Evolutionary conservation across 768 basidiomycete species (phyloP).

Genomic region (Phylloporus sp.): DNA sequence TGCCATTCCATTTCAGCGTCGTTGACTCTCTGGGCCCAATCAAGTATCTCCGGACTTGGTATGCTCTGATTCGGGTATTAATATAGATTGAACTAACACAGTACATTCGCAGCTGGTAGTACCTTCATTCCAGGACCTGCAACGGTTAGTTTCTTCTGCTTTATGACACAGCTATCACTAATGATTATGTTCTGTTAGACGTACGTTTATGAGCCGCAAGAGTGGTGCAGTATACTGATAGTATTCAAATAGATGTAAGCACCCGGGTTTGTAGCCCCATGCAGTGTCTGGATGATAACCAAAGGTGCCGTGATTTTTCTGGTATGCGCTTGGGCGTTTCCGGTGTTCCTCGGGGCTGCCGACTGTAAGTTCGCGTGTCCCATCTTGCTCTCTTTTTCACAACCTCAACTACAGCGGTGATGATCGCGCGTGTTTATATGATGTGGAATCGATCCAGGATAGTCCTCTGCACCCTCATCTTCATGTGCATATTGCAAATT

Average conservation of each 20-base stretch:
- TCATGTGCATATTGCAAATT: neutral
- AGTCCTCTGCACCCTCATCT: slow-evolving; percentile 1
- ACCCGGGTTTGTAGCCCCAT: neutral
- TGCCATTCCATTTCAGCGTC: neutral
- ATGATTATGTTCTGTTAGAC: neutral
- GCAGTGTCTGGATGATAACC: neutral
- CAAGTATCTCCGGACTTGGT: neutral
- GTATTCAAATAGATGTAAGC: slow-evolving; percentile 2
- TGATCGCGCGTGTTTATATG: slow-evolving; percentile 7
- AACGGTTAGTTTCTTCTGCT: neutral
- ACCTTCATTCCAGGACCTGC: neutral
- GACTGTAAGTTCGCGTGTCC: neutral
- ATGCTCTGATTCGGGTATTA: neutral
- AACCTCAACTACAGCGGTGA: neutral
- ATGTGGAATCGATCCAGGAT: slow-evolving; percentile 1
- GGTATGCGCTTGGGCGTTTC: neutral
- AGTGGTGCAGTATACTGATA: neutral
- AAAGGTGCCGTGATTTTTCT: neutral
- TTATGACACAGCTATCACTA: too few species aligned
- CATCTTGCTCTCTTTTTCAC: neutral
- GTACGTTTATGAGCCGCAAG: neutral
- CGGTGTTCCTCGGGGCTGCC: slow-evolving; percentile 1
- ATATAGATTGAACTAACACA: neutral
- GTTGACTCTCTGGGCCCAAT: neutral
- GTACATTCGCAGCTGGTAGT: neutral